A percentile compares a stretch with the other conserved stretches of the same genome.
Evolutionary conservation across 164 flowering plant genomes (phyloP).

Genomic region (Saururus chinensis): DNA sequence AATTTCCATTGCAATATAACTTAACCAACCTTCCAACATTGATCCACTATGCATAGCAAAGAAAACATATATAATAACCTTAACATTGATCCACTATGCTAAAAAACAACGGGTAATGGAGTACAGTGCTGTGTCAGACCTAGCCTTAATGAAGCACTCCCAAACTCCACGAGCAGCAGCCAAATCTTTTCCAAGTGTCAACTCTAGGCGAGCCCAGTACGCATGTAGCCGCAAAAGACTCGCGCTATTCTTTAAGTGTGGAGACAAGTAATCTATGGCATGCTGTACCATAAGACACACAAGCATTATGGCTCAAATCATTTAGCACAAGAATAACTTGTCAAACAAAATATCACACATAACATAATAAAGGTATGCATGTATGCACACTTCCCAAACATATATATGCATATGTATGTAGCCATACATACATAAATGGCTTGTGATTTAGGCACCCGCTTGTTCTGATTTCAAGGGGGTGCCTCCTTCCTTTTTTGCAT

Average conservation of each 20-base stretch:
- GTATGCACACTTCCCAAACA: too few relatives aligned
- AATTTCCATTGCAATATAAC: slow-evolving; percentile 78
- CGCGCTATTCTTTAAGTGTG: slow-evolving; percentile 49
- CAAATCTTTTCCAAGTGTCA: slow-evolving; percentile 49
- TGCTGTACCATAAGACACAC: slow-evolving; percentile 28
- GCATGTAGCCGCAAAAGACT: slow-evolving; percentile 48
- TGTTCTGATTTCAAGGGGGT: too few relatives aligned
- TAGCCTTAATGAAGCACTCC: slow-evolving; percentile 80
- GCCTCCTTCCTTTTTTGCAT: too few relatives aligned
- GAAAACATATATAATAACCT: background rate
- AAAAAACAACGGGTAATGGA: background rate
- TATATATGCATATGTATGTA: too few relatives aligned
- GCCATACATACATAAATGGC: too few relatives aligned
- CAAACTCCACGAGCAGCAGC: slow-evolving; percentile 87
- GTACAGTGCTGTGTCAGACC: slow-evolving; percentile 25
- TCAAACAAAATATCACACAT: too few relatives aligned
- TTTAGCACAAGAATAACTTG: too few relatives aligned
- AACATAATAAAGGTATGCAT: too few relatives aligned
- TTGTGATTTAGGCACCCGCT: too few relatives aligned
- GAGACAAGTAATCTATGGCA: slow-evolving; percentile 71
- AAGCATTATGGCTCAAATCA: background rate
- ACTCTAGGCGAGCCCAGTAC: slow-evolving; percentile 88
- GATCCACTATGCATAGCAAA: slow-evolving; percentile 44
- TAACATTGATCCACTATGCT: background rate
- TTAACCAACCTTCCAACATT: slow-evolving; percentile 68